phyloP scores from a whole-genome alignment of 2,329 filamentous ascomycete species.

The Alternaria tenuissima region DNA sequence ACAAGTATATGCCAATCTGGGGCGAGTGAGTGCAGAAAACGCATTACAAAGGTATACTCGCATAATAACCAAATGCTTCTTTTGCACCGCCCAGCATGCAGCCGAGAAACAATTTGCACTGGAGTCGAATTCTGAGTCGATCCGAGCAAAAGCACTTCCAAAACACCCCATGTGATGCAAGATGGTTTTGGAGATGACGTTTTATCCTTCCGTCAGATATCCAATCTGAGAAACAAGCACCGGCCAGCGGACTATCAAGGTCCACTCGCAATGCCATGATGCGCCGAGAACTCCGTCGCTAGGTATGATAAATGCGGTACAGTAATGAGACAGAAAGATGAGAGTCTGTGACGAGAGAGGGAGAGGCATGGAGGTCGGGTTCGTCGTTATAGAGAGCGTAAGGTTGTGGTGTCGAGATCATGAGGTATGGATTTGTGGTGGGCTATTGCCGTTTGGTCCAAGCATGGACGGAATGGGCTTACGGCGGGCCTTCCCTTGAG shows the following conservation, averaged over 20 bases:
- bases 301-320: constrained; percentile 40
- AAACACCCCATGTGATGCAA: constrained; percentile 32
- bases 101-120: constrained; percentile 3
- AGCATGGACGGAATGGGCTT: constrained; percentile 59
- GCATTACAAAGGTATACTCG: constrained; percentile 35
- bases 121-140: constrained; percentile 16
- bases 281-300: constrained; percentile 45
- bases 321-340: constrained; percentile 16
- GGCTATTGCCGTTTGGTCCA: constrained; percentile 38
- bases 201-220: constrained; percentile 33
- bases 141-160: constrained; percentile 4
- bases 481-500: constrained; percentile 57
- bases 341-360: constrained; percentile 14
- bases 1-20: constrained; percentile 12
- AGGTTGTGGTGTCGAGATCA: constrained; percentile 24
- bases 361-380: constrained; percentile 27
- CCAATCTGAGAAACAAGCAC: constrained; percentile 24
- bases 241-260: constrained; percentile 13
- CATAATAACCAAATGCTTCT: constrained; percentile 15
- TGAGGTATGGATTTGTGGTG: constrained; percentile 38
- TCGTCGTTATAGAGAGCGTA: constrained; percentile 27
- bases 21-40: constrained; percentile 18
- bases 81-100: constrained; percentile 16
- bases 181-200: constrained; percentile 29
- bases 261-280: constrained; percentile 13